These are phyloP conservation scores for Toxoplasma gondii DNA, from an alignment of 169 alveolate species.

Conservation along the genomic window DNA sequence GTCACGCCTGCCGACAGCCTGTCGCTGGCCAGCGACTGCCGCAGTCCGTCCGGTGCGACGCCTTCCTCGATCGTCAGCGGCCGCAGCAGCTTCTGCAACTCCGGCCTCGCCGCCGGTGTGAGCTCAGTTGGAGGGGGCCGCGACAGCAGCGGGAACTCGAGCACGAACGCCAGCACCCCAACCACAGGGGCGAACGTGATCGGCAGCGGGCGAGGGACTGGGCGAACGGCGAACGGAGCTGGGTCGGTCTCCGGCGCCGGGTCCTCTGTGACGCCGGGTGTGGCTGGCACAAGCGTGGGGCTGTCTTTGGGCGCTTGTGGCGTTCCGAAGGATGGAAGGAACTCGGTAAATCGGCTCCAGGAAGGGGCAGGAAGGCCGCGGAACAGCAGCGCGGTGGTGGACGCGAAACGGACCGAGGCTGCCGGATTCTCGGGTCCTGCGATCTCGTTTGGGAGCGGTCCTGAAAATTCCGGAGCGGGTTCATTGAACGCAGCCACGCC, in stretches of 20 bases:
- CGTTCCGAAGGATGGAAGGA: too few relatives aligned
- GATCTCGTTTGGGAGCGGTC: not conserved
- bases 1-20: slow-evolving; percentile 14
- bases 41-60: slow-evolving; percentile 19
- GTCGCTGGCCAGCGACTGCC: not conserved
- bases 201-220: too few relatives aligned
- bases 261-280: too few relatives aligned
- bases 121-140: not conserved
- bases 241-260: too few relatives aligned
- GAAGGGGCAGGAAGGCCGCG: too few relatives aligned
- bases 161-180: not conserved
- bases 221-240: too few relatives aligned
- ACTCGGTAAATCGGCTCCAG: too few relatives aligned
- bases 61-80: slow-evolving; percentile 17
- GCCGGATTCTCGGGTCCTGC: not conserved
- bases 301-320: too few relatives aligned
- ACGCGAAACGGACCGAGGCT: not conserved
- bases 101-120: not conserved
- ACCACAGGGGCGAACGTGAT: not conserved
- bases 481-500: not conserved
- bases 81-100: not conserved
- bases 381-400: too few relatives aligned
- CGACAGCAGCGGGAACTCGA: not conserved
- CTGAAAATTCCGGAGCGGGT: not conserved
- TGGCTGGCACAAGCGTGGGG: too few relatives aligned